These are phyloP conservation scores for Pythium biforme DNA, from an alignment of 352 stramenopile species.

Conservation along the genomic window DNA sequence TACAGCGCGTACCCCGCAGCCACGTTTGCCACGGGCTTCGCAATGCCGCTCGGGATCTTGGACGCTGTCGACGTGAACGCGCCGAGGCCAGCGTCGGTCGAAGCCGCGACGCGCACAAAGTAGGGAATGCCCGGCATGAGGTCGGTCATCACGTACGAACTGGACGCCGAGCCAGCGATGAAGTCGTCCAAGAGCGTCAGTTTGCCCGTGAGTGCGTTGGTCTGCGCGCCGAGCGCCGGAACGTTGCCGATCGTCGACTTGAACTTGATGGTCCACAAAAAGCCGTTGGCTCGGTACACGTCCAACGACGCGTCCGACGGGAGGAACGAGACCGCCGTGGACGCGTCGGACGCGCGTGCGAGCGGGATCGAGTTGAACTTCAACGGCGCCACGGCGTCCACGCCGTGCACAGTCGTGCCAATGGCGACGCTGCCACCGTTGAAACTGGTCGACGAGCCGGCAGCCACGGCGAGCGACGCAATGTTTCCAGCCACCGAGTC, in stretches of 20 bases:
- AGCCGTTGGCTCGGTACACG: slow-evolving; percentile 79
- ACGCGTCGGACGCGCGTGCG: slow-evolving; percentile 30
- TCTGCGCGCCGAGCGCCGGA: slow-evolving; percentile 37
- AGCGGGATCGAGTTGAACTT: slow-evolving; percentile 51
- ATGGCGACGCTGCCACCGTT: slow-evolving; percentile 32
- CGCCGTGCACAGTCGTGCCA: slow-evolving; percentile 33
- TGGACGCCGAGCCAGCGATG: slow-evolving; percentile 44
- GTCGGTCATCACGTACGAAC: slow-evolving; percentile 45
- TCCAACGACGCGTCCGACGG: slow-evolving; percentile 32
- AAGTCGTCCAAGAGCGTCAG: slow-evolving; percentile 38
- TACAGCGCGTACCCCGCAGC: slow-evolving; percentile 56
- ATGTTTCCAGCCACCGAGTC: slow-evolving; percentile 40
- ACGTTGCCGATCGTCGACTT: slow-evolving; percentile 75
- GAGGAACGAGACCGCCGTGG: slow-evolving; percentile 36
- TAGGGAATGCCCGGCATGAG: slow-evolving; percentile 69
- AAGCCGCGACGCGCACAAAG: slow-evolving; percentile 58
- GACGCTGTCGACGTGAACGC: slow-evolving; percentile 36
- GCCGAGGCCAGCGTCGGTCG: slow-evolving; percentile 55
- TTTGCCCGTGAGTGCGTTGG: slow-evolving; percentile 22
- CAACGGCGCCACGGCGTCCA: slow-evolving; percentile 33
- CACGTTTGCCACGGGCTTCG: slow-evolving; percentile 51
- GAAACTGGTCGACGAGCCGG: slow-evolving; percentile 29
- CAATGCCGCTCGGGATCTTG: slow-evolving; percentile 48
- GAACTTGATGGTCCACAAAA: slow-evolving; percentile 81
- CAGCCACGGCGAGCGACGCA: slow-evolving; percentile 22